phyloP scores from a whole-genome alignment of 2,329 filamentous ascomycete species.

The Lachnellula cervina region DNA sequence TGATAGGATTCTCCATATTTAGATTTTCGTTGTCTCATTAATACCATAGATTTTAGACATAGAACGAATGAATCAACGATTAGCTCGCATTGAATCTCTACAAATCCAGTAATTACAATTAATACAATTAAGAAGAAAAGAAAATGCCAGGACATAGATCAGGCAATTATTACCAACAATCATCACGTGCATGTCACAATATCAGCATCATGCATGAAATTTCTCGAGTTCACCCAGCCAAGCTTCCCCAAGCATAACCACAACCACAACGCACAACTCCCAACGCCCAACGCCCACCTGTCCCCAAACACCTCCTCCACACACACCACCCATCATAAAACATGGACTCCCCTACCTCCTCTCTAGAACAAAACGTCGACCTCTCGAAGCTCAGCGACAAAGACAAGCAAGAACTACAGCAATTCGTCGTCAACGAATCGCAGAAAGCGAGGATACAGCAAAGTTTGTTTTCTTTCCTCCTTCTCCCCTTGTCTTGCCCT shows the following conservation, averaged over 20 bases:
- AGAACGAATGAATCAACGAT: background rate
- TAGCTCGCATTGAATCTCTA: background rate
- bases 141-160: too few species aligned
- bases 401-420: slow-evolving; percentile 83
- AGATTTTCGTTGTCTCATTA: too few species aligned
- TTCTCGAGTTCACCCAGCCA: background rate
- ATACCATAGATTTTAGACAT: background rate
- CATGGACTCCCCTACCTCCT: slow-evolving; percentile 26
- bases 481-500: background rate
- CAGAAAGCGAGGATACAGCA: slow-evolving; percentile 69
- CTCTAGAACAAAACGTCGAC: slow-evolving; percentile 21
- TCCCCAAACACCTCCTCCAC: background rate
- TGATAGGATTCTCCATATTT: too few species aligned
- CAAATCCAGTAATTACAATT: background rate
- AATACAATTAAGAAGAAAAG: background rate
- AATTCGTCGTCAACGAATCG: slow-evolving; percentile 77
- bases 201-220: background rate
- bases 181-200: background rate
- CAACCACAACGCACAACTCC: too few species aligned
- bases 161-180: background rate
- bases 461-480: slow-evolving; percentile 34
- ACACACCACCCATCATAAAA: slow-evolving; percentile 12
- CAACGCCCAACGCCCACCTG: too few species aligned
- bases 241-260: background rate
- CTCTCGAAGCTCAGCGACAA: slow-evolving; percentile 61